Evolutionary conservation across 1,284 basidiomycete genomes (phyloP).

Genomic region (Abortiporus biennis): DNA sequence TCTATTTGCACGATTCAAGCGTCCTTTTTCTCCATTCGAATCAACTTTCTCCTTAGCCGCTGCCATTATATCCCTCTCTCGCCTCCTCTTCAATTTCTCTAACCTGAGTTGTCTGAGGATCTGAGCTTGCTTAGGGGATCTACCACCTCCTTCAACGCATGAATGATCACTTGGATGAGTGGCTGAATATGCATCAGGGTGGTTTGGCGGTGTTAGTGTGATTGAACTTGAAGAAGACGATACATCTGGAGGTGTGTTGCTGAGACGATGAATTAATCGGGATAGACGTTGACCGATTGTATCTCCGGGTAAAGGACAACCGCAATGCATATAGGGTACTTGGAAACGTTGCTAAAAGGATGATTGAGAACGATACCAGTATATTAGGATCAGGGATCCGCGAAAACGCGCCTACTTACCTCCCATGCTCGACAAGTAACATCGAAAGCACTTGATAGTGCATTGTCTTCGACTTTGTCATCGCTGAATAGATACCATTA

Average conservation of each 20-base stretch:
- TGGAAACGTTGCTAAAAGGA: constrained; percentile 18
- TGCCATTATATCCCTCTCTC: constrained; percentile 11
- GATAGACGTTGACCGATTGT: constrained; percentile 11
- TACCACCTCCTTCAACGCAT: background rate
- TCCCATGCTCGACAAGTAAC: constrained; percentile 27
- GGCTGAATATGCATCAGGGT: constrained; percentile 6
- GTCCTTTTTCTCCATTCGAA: constrained; percentile 8
- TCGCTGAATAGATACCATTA: constrained; percentile 16
- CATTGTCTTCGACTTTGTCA: constrained; percentile 26
- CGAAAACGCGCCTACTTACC: constrained; percentile 11
- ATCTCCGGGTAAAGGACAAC: constrained; percentile 18
- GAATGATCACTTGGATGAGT: constrained; percentile 12
- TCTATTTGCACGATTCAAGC: too few species aligned
- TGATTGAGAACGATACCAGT: background rate
- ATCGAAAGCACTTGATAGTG: constrained; percentile 29
- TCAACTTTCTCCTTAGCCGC: constrained; percentile 11
- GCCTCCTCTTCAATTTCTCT: constrained; percentile 12
- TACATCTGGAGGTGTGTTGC: background rate
- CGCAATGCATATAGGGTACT: constrained; percentile 21
- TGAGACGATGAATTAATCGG: constrained; percentile 3
- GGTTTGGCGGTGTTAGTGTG: constrained; percentile 1
- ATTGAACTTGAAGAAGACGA: background rate
- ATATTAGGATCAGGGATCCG: background rate
- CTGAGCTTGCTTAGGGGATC: background rate
- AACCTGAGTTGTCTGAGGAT: background rate